These are phyloP conservation scores for Pseudocercospora ulei DNA, from an alignment of 2,329 filamentous ascomycete genomes.

Conservation along the genomic window DNA sequence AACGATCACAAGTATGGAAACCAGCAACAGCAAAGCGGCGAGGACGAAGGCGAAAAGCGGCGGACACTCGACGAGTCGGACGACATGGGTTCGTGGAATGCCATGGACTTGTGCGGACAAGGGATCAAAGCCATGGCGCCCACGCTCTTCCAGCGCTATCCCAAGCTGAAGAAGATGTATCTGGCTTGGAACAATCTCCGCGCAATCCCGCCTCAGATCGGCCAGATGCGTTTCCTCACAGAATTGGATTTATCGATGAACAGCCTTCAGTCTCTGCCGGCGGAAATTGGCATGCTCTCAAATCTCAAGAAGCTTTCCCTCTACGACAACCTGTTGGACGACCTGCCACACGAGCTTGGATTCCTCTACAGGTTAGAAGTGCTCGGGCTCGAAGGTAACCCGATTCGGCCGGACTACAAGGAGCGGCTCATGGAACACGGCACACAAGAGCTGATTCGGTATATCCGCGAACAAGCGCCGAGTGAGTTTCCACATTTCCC, in stretches of 20 bases:
- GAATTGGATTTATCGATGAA: conserved; percentile 86
- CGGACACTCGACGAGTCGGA: conserved; percentile 47
- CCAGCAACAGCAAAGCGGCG: conserved; percentile 38
- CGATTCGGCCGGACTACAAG: conserved; percentile 61
- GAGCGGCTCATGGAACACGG: conserved; percentile 77
- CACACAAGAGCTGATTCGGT: conserved; percentile 72
- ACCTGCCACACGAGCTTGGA: conserved; percentile 75
- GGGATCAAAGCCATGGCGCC: conserved; percentile 72
- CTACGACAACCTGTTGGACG: conserved; percentile 81
- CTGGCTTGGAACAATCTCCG: conserved; percentile 86
- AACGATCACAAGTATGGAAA: conserved; percentile 8
- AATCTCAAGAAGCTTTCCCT: conserved; percentile 75
- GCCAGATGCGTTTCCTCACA: conserved; percentile 67
- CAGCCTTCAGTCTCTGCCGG: conserved; percentile 67
- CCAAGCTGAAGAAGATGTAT: conserved; percentile 83
- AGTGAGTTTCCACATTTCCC: conserved; percentile 52
- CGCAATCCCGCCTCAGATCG: conserved; percentile 68
- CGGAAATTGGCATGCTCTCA: conserved; percentile 93
- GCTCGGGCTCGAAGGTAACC: conserved; percentile 86
- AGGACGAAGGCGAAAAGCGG: conserved; percentile 54
- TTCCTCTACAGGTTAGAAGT: conserved; percentile 81
- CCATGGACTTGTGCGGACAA: conserved; percentile 92
- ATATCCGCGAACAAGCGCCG: conserved; percentile 72
- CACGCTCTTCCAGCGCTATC: conserved; percentile 69
- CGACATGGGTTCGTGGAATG: conserved; percentile 66